phyloP scores from a whole-genome alignment of 139 green algal species.

The Chlorella sp. region DNA sequence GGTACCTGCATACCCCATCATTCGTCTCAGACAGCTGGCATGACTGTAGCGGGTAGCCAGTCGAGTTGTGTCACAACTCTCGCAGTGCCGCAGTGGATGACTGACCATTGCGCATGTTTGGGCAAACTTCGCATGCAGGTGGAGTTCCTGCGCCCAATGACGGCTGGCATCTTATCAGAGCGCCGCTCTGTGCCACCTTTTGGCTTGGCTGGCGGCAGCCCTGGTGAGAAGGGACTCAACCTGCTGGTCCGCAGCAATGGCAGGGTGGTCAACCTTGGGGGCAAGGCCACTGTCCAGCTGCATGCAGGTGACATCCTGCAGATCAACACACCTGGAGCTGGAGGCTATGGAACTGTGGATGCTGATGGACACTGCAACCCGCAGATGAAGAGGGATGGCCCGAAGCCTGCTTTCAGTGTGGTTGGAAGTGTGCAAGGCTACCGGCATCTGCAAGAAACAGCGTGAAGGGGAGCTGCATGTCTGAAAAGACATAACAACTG shows the following conservation, averaged over 20 bases:
- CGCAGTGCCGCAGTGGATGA: too few relatives aligned
- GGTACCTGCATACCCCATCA: neutral
- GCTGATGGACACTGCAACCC: too few relatives aligned
- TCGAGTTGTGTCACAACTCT: too few relatives aligned
- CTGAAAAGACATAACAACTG: too few relatives aligned
- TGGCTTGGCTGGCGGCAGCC: slow-evolving; percentile 71
- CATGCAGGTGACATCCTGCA: slow-evolving; percentile 46
- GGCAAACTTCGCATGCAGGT: slow-evolving; percentile 43
- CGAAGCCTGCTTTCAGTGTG: too few relatives aligned
- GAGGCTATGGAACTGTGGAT: slow-evolving; percentile 54
- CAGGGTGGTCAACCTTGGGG: slow-evolving; percentile 22
- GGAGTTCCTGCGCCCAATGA: slow-evolving; percentile 81
- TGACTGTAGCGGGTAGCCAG: too few relatives aligned
- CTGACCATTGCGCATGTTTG: neutral
- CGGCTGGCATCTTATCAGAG: slow-evolving; percentile 82
- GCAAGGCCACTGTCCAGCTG: slow-evolving; percentile 68
- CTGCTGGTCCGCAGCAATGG: slow-evolving; percentile 40
- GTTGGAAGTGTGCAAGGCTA: too few relatives aligned
- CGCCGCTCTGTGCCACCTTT: slow-evolving; percentile 61
- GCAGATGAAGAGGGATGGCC: too few relatives aligned
- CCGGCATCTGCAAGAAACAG: too few relatives aligned
- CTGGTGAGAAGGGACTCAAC: slow-evolving; percentile 65
- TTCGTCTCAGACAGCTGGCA: too few relatives aligned
- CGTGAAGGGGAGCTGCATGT: too few relatives aligned
- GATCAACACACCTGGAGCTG: slow-evolving; percentile 71